Evolutionary conservation across 1,284 basidiomycete species (phyloP).

Genomic region (Uromyces viciae-fabae): DNA sequence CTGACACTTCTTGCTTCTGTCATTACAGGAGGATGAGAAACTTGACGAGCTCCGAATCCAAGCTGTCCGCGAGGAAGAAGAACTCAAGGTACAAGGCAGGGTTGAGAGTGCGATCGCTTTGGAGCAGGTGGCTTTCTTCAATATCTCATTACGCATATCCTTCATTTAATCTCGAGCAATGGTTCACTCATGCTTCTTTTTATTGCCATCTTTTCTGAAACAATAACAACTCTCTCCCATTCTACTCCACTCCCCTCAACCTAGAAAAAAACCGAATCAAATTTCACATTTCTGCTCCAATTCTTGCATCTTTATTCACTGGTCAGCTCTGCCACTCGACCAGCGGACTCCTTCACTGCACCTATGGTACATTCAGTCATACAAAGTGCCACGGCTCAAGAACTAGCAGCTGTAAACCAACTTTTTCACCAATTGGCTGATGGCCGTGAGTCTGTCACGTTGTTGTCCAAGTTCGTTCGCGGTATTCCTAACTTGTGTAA

Average conservation of each 20-base stretch:
- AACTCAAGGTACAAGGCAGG: constrained; percentile 49
- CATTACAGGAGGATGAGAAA: constrained; percentile 50
- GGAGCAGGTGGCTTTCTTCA: constrained; percentile 47
- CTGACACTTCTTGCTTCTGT: background rate
- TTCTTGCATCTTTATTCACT: constrained; percentile 53
- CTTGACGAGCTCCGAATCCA: constrained; percentile 49
- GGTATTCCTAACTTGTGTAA: background rate
- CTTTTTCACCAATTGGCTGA: constrained; percentile 51
- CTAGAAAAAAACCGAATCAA: constrained; percentile 48
- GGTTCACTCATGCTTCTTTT: background rate
- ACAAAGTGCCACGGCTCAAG: constrained; percentile 50
- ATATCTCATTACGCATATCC: background rate
- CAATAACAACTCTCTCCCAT: background rate
- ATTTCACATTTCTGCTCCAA: constrained; percentile 51
- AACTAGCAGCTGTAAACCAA: constrained; percentile 50
- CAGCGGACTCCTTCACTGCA: constrained; percentile 46
- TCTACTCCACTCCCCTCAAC: background rate
- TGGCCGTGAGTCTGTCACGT: constrained; percentile 46
- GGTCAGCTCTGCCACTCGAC: constrained; percentile 46
- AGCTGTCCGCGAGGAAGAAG: constrained; percentile 47
- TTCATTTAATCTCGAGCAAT: background rate
- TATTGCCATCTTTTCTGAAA: background rate
- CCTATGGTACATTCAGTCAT: constrained; percentile 48
- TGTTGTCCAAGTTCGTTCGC: background rate
- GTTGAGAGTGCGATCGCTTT: constrained; percentile 49